These are phyloP conservation scores for Diaporthe sp. DNA, from an alignment of 2,329 filamentous ascomycete species.

Conservation along the genomic window DNA sequence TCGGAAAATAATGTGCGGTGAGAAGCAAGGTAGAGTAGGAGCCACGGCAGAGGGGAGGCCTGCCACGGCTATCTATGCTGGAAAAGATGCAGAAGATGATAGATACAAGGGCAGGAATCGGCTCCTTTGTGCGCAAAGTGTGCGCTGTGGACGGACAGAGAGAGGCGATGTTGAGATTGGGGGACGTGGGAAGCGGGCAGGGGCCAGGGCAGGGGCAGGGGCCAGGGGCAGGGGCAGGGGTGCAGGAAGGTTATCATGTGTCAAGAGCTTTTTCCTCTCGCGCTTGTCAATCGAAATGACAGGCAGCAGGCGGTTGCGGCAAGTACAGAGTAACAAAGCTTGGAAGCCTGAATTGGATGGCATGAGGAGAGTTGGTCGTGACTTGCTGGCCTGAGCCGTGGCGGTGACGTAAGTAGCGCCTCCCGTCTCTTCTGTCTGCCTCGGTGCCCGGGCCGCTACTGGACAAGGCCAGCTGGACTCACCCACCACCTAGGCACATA, in stretches of 20 bases:
- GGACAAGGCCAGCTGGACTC: not conserved
- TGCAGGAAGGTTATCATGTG: conserved; percentile 15
- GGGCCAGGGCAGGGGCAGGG: not conserved
- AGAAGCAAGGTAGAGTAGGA: not conserved
- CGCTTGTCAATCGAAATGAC: conserved; percentile 23
- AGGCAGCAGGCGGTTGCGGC: not conserved
- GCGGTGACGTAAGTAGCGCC: conserved; percentile 10
- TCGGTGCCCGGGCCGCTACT: not conserved
- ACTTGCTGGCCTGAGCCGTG: conserved; percentile 4
- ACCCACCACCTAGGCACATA: too few relatives aligned
- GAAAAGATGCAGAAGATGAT: not conserved
- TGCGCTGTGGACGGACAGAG: not conserved
- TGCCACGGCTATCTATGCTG: not conserved
- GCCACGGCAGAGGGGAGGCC: not conserved
- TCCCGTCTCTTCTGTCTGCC: not conserved
- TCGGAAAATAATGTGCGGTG: not conserved
- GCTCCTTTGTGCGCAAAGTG: not conserved
- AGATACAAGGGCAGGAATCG: not conserved
- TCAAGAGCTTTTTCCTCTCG: not conserved
- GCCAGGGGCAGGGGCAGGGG: not conserved
- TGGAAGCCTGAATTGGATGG: conserved; percentile 1
- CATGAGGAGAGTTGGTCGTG: not conserved
- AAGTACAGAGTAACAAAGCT: conserved; percentile 9
- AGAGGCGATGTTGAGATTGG: conserved; percentile 5
- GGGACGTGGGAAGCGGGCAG: not conserved